Base-by-base conservation (phyloP, 2,329 filamentous ascomycete genomes). In the Alternaria sp. region DNA sequence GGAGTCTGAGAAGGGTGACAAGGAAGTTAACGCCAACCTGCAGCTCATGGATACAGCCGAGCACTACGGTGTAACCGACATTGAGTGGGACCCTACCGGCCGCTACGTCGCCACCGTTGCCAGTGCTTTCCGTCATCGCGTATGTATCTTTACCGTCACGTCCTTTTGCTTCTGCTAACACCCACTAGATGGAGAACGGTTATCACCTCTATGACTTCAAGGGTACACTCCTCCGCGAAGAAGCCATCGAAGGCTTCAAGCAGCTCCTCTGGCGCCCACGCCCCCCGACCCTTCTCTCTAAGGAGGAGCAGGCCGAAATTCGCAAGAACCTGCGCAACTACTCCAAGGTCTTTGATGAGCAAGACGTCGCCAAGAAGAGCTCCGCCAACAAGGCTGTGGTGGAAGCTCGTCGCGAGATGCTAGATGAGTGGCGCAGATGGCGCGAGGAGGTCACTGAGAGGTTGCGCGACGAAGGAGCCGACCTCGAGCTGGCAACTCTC, bases 281-380 rank as follows among this genome's bases (percentile, higher is more conserved):
- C 43, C 95, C 95, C 20, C 79, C 92, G 7, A 95, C 92, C n/a
- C 88, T 99, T 64, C 90, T 99, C 59, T 89, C 87, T 80, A 97
- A 97, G 83, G 94, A 98, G 65, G 94, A 99, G 85, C 95, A 98
- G 84, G 96, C 97, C 86, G 87, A 91, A 75, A 92, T 98, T 75
- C 94, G 96, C 84, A 97, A 97, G 88, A 99, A 97, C 82, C 89
- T 99, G 56, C 92, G 94, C 70, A 95, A 98, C 81, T 99, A 97
- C 88, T 93, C 90, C 79, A 92, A 92, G 77, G 85, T 91, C 67
- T 99, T 99, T 79, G 95, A 99, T 71, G 93, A 97, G 82, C 91
- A 97, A 78, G 96, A 99, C 81, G 88, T 91, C 66, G 93, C 96
- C 77, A 93, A 94, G 76, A 94, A 94, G 76, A 94, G 94, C 64